Percentiles rank a stretch among this genome's conserved stretches.
phyloP scores from a whole-genome alignment of 129 eudicot genomes.

The Helichrysum umbraculigerum region DNA sequence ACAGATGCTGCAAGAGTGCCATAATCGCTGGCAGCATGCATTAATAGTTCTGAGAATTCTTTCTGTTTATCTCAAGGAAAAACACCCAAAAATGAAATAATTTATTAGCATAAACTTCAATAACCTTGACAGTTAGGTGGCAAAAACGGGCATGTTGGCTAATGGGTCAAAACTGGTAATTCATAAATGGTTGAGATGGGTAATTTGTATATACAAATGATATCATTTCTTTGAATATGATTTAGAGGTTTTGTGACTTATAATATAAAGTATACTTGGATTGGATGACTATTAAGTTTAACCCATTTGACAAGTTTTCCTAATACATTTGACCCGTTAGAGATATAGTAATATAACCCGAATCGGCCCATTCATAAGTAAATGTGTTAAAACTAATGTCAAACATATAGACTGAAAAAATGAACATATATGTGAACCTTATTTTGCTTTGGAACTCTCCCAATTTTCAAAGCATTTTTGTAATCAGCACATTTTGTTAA shows the following conservation, averaged over 20 bases:
- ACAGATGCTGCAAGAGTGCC: constrained; percentile 74
- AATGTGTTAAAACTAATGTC: neutral
- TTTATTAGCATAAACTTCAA: neutral
- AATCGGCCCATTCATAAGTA: too few relatives aligned
- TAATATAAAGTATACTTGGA: too few relatives aligned
- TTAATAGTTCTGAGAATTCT: constrained; percentile 77
- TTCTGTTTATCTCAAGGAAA: constrained; percentile 59
- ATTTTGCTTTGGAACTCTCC: neutral
- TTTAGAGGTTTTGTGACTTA: too few relatives aligned
- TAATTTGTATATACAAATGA: too few relatives aligned
- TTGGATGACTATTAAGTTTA: too few relatives aligned
- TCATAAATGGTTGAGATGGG: too few relatives aligned
- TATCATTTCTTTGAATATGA: too few relatives aligned
- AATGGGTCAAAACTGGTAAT: too few relatives aligned
- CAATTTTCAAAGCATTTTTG: neutral
- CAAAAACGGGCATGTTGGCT: too few relatives aligned
- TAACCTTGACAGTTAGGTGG: neutral
- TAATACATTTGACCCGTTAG: too few relatives aligned
- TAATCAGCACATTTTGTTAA: neutral
- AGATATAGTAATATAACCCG: too few relatives aligned
- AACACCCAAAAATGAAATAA: neutral
- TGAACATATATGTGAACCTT: neutral
- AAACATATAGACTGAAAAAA: neutral
- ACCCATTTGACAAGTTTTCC: too few relatives aligned
- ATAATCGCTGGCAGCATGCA: constrained; percentile 90